Evolutionary conservation across 805 yeast species (phyloP).

Genomic region (Lachancea kluyveri): DNA sequence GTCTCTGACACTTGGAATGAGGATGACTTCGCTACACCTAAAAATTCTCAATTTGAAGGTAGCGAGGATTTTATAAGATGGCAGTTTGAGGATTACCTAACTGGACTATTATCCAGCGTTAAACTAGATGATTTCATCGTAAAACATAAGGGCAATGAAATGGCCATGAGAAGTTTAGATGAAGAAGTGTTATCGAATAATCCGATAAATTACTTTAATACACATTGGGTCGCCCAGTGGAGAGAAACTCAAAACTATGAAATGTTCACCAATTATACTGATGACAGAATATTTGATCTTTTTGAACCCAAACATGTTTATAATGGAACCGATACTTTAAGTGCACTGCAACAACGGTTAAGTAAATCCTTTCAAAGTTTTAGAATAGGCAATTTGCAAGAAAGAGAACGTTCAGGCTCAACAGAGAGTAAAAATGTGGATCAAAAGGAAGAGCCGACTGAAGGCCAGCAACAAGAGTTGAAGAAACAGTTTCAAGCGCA

Average conservation of each 20-base stretch:
- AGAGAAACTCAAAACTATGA: constrained; percentile 46
- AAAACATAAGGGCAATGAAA: constrained; percentile 31
- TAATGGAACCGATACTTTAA: constrained; percentile 24
- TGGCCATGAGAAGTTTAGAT: constrained; percentile 30
- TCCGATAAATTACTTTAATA: constrained; percentile 38
- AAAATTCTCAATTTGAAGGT: constrained; percentile 49
- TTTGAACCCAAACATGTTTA: constrained; percentile 43
- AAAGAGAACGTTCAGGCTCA: constrained; percentile 1
- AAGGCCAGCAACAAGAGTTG: too few species aligned
- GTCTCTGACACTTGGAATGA: constrained; percentile 42
- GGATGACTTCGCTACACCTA: constrained; percentile 35
- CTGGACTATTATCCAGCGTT: constrained; percentile 65
- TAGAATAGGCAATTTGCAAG: constrained; percentile 15
- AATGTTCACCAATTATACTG: constrained; percentile 51
- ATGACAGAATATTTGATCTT: constrained; percentile 62
- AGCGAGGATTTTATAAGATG: constrained; percentile 84
- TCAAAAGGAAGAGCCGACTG: constrained; percentile 3
- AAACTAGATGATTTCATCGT: constrained; percentile 58
- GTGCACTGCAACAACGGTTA: constrained; percentile 25
- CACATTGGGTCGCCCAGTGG: constrained; percentile 47
- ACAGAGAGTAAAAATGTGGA: constrained; percentile 1
- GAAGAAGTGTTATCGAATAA: constrained; percentile 26
- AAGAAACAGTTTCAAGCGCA: constrained; percentile 1
- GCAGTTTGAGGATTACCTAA: constrained; percentile 85
- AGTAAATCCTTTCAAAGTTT: constrained; percentile 10